phyloP scores from a whole-genome alignment of 108 stramenopile species.

The Cyclostephanos tholiformis region DNA sequence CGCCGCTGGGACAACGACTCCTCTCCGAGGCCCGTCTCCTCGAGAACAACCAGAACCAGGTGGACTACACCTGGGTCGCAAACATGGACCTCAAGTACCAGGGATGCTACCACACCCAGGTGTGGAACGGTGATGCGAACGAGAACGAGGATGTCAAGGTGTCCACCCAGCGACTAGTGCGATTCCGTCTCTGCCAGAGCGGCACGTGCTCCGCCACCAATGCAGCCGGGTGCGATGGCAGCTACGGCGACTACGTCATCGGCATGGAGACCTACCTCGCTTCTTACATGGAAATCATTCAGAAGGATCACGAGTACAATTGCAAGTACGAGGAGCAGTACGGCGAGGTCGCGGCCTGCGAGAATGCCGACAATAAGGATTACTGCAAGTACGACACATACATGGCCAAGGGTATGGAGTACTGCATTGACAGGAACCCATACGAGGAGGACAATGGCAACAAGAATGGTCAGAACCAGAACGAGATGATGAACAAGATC shows the following conservation, averaged over 20 bases:
- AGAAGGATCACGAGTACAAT: constrained; percentile 56
- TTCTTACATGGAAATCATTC: constrained; percentile 59
- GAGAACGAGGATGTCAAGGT: constrained; percentile 70
- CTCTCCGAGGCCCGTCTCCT: constrained; percentile 68
- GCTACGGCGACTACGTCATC: constrained; percentile 85
- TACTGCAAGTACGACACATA: constrained; percentile 73
- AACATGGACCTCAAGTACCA: constrained; percentile 86
- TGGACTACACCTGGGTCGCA: constrained; percentile 71
- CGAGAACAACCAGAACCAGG: constrained; percentile 35
- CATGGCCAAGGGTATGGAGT: constrained; percentile 57
- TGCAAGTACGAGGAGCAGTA: constrained; percentile 56
- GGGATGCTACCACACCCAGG: constrained; percentile 81
- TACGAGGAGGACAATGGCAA: constrained; percentile 61
- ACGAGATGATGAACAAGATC: constrained; percentile 41
- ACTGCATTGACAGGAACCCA: constrained; percentile 70
- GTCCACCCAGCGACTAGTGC: constrained; percentile 73
- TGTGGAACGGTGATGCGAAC: constrained; percentile 78
- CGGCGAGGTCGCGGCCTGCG: constrained; percentile 58
- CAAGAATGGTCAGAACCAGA: constrained; percentile 22
- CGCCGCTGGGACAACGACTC: constrained; percentile 54
- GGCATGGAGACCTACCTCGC: constrained; percentile 81
- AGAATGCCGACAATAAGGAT: constrained; percentile 56
- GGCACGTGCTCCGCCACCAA: constrained; percentile 53
- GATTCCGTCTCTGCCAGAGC: constrained; percentile 83
- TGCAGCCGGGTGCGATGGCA: constrained; percentile 62